Conservation (phyloP, 75 land plant genomes). For the Pinus albicaulis region DNA sequence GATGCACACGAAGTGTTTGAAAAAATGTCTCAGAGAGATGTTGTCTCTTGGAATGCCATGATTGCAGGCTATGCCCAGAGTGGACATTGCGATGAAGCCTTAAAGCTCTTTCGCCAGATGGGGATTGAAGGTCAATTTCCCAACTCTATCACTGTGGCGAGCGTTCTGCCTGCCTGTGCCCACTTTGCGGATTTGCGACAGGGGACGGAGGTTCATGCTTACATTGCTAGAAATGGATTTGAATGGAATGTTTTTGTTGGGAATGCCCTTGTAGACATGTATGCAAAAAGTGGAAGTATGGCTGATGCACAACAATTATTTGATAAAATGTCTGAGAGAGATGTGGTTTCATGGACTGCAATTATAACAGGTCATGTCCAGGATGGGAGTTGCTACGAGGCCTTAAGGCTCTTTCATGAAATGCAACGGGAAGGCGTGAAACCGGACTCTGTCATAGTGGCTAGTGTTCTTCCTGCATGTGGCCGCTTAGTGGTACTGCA, state of each 20-base stretch:
- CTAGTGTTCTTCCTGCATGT: conserved; percentile 14
- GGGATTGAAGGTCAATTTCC: conserved; percentile 21
- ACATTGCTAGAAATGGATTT: conserved; percentile 3
- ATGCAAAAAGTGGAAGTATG: conserved; percentile 10
- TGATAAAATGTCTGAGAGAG: conserved; percentile 9
- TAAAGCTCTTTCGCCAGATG: conserved; percentile 42
- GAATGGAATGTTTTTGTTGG: conserved; percentile 2
- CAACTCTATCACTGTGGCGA: conserved; percentile 47
- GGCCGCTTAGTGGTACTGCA: conserved; percentile 9
- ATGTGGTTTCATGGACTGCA: conserved; percentile 19
- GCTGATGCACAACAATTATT: conserved; percentile 8
- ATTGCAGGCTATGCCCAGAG: conserved; percentile 45
- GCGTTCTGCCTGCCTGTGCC: conserved; percentile 63
- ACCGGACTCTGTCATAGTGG: conserved; percentile 11
- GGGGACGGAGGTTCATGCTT: conserved; percentile 19
- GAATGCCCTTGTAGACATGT: conserved; percentile 16
- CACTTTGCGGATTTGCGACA: conserved; percentile 37
- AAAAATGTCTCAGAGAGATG: conserved; percentile 48
- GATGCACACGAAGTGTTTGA: conserved; percentile 45
- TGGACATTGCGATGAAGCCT: conserved; percentile 6
- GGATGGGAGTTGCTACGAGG: conserved; percentile 5
- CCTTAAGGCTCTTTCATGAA: conserved; percentile 11
- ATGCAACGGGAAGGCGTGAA: conserved; percentile 12
- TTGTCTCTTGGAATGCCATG: conserved; percentile 78
- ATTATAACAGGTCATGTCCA: conserved; percentile 11